Evolutionary conservation across 768 basidiomycete species (phyloP).

Genomic region (Serendipita indica): DNA sequence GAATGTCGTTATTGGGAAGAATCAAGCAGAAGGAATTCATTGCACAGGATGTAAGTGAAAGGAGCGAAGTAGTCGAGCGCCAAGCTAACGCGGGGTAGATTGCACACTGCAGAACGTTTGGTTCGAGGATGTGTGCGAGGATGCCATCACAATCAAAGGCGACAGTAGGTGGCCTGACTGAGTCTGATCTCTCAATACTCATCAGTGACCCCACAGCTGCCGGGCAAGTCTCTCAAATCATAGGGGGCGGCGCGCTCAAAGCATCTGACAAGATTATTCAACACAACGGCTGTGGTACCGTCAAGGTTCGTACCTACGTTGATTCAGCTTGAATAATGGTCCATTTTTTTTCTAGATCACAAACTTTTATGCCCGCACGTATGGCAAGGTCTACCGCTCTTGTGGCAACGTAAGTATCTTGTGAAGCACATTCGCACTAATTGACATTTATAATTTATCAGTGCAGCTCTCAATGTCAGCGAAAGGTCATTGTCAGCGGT

Average conservation of each 20-base stretch:
- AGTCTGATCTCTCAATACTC: not conserved
- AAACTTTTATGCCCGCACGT: not conserved
- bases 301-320: constrained; percentile 3
- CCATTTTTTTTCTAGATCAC: not conserved
- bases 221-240: not conserved
- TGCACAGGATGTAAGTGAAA: constrained; percentile 20
- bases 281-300: constrained; percentile 9
- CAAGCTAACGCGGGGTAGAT: not conserved
- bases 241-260: constrained; percentile 1
- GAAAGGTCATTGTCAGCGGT: not conserved
- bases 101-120: constrained; percentile 12
- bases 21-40: constrained; percentile 30
- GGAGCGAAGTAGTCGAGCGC: not conserved
- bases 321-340: no score
- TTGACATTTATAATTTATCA: not conserved
- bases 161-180: not conserved
- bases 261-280: constrained; percentile 6
- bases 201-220: not conserved
- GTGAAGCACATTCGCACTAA: not conserved
- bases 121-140: constrained; percentile 24
- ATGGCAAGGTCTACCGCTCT: not conserved
- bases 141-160: constrained; percentile 28
- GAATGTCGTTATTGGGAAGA: constrained; percentile 27
- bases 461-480: constrained; percentile 3
- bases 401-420: constrained; percentile 1